Percentiles rank a stretch among this genome's conserved stretches.
Evolutionary conservation across 495 filamentous ascomycete genomes (phyloP).

Genomic region (Annulohypoxylon nitens): DNA sequence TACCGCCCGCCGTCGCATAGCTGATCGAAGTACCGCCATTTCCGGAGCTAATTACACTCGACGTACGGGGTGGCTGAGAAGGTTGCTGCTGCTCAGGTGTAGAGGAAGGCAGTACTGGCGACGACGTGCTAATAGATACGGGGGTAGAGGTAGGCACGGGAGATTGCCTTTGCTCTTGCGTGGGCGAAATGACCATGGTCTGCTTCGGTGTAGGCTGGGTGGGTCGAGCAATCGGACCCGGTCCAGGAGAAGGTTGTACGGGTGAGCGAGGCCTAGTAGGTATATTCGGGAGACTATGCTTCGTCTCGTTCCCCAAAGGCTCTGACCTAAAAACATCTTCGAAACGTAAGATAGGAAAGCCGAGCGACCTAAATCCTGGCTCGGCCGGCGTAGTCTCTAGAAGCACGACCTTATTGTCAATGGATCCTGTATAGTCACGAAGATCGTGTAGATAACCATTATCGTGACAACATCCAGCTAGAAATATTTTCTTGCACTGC

Average conservation of each 20-base stretch:
- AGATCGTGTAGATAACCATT: slow-evolving; percentile 54
- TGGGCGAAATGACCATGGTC: slow-evolving; percentile 19
- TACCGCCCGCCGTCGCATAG: slow-evolving; percentile 51
- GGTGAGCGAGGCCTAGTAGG: slow-evolving; percentile 41
- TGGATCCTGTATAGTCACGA: slow-evolving; percentile 47
- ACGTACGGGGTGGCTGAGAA: slow-evolving; percentile 28
- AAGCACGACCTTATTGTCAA: slow-evolving; percentile 42
- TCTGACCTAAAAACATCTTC: slow-evolving; percentile 50
- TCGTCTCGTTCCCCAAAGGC: slow-evolving; percentile 49
- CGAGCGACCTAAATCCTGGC: slow-evolving; percentile 48
- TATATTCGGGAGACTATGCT: slow-evolving; percentile 30
- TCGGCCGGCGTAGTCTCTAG: slow-evolving; percentile 52
- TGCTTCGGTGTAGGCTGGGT: slow-evolving; percentile 36
- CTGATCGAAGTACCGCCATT: slow-evolving; percentile 54
- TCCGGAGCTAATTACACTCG: slow-evolving; percentile 49
- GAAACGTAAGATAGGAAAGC: slow-evolving; percentile 51
- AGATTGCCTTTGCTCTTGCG: slow-evolving; percentile 41
- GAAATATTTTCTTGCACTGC: slow-evolving; percentile 52
- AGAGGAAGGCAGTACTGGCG: slow-evolving; percentile 39
- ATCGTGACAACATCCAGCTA: slow-evolving; percentile 51
- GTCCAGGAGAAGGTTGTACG: slow-evolving; percentile 16
- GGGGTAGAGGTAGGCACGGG: slow-evolving; percentile 36
- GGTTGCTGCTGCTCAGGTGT: slow-evolving; percentile 37
- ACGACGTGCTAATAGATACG: slow-evolving; percentile 31
- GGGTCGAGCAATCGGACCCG: slow-evolving; percentile 49